Base-by-base conservation (phyloP, 1,139 yeast species). In the Casaregolazyma lundiana region DNA sequence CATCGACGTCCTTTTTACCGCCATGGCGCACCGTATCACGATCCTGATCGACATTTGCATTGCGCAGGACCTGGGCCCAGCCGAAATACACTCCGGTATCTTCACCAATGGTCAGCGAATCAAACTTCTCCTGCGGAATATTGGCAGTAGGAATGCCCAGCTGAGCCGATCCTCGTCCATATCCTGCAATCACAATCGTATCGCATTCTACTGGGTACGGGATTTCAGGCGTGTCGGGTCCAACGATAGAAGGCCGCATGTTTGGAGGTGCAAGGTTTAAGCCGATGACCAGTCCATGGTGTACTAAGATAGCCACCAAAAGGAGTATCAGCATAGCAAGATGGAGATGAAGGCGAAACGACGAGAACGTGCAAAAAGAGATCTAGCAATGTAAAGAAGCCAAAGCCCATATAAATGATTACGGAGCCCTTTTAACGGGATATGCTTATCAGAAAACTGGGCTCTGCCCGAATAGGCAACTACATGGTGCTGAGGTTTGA, bases 61-160 rank as follows among this genome's bases (percentile, higher is more conserved):
- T 39, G 29, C 57, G 50, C 20, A 44, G 42, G 4, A 79, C 65
- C 55, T 72, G 65, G 50, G 89, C 81, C 76, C 78, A 89, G 0
- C 99, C 99, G 61, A 80, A 92, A 66, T 92, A 94, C 11, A 94
- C 92, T 2, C 99, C 99, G 0, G 94, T 76, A 1, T 81, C 81
- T 9, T 32, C 29, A 7, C 41, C 44, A 36, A 84, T 68, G 2
- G 64, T 51, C 32, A 76, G 66, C n/a, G 56, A 50, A n/a, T 75
- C 70, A 19, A 76, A 64, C 17, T 74, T 72, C 11, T 73, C 76
- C 8, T 87, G 75, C 0, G 90, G 88, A 19, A 90, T 78, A 60
- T 92, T 92, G 15, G 97, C 98, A 0, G 98, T 92, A 2, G 98
- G 98, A 46, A 89, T 85, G 0, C 97, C 97, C 41, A 94, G 72